A percentile compares a stretch with the other conserved stretches of the same genome.
Conservation (phyloP, 106 monocot species). For the Iris macrosiphon region DNA sequence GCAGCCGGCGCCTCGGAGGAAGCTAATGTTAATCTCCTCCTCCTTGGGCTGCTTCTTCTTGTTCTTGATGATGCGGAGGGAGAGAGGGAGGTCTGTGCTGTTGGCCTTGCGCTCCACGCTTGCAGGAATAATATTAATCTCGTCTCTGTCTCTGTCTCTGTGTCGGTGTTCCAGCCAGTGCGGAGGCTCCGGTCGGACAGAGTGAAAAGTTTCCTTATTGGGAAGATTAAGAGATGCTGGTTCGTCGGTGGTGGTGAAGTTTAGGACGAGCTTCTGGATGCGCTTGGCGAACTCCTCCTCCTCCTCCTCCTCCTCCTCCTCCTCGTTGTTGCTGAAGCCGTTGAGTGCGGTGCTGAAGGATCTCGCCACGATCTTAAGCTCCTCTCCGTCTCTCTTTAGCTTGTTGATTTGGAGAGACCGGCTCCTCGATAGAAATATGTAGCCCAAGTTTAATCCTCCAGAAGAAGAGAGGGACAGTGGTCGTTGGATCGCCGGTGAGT, state of each 20-base stretch:
- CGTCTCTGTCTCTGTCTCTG: slow-evolving; percentile 5
- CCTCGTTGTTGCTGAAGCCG: background rate
- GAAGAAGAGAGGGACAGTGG: background rate
- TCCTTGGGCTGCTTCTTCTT: slow-evolving; percentile 32
- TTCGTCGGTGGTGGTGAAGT: no score
- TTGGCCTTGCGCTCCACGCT: slow-evolving; percentile 36
- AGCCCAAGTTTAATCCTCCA: background rate
- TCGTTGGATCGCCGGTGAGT: no score
- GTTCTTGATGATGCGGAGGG: slow-evolving; percentile 49
- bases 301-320: background rate
- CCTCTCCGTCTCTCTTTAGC: no score
- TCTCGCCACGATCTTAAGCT: no score
- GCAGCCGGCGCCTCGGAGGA: background rate
- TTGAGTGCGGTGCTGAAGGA: background rate
- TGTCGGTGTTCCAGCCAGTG: no score
- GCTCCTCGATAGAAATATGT: no score
- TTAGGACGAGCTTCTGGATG: no score
- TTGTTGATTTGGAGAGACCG: background rate
- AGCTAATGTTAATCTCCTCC: no score
- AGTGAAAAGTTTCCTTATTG: slow-evolving; percentile 33
- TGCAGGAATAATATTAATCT: no score
- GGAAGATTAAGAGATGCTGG: background rate
- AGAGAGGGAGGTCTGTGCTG: slow-evolving; percentile 30
- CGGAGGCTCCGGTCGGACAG: slow-evolving; percentile 2
- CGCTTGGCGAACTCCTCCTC: no score